Base-by-base conservation (phyloP, 768 basidiomycete species). In the Tulasnella sp. region DNA sequence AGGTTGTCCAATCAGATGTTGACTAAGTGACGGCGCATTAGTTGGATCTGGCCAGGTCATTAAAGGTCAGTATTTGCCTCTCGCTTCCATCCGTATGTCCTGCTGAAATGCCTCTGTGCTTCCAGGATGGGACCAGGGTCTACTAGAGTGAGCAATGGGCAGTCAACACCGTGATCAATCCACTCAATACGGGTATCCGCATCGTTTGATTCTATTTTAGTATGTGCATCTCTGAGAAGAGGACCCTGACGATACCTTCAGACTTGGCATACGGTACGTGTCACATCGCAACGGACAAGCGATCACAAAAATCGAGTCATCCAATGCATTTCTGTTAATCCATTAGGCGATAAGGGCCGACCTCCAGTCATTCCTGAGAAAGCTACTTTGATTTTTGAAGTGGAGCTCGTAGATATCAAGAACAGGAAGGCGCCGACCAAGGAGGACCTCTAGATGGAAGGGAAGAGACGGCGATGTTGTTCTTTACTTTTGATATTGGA, bases 181-280 rank as follows among this genome's bases (percentile, higher is more conserved):
- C 41, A 49, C 12, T 25, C 19, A 19, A 41, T 22, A 22, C 15
- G 15, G 9, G 38, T 42, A 24, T 21, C 10, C 11, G 22, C 19
- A 42, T 27, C 38, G 25, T 2, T 15, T 29, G n/a, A 10, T 44
- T 10, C 25, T n/a, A n/a, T 24, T 30, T n/a, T 42, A 66, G 85
- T 56, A 92, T 94, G 83, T 94, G 92, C 68, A 68, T 90, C 41
- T 75, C 79, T 61, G 92, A 96, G 74, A 92, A 89, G 75, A 84
- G 92, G 45, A 88, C 76, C 3, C 77, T 97, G 61, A 92, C 85
- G 22, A 94, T 97, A 62, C 92, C 92, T 12, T 68, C 89, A 4
- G 62, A 73, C 51, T 73, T 83, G 74, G 92, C 83, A 21, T 96
- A 96, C 65, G 92, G 92, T 92, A 59, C 59, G 86, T n/a, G n/a